Evolutionary conservation across 2,329 filamentous ascomycete species (phyloP).

Genomic region (Colletotrichum sp.): DNA sequence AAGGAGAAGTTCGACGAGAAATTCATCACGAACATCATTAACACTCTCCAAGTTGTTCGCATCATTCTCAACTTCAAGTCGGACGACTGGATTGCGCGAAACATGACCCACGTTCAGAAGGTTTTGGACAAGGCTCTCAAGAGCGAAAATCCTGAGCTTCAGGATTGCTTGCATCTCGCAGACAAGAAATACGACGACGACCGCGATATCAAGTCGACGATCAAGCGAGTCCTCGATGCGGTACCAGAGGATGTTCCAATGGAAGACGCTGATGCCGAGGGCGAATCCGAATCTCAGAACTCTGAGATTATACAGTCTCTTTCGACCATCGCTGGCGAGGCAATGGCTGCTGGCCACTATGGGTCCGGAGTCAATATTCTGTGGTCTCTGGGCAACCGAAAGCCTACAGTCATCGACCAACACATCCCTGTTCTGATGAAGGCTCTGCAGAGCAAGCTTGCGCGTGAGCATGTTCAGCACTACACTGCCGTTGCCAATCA

Average conservation of each 20-base stretch:
- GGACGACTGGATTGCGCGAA: conserved; percentile 87
- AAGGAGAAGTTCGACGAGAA: conserved; percentile 82
- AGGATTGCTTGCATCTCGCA: conserved; percentile 84
- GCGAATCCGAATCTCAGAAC: conserved; percentile 78
- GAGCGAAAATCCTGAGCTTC: conserved; percentile 88
- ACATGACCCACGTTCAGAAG: conserved; percentile 80
- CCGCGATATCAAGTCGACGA: conserved; percentile 73
- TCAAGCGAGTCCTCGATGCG: conserved; percentile 86
- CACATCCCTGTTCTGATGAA: conserved; percentile 93
- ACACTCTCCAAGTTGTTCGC: conserved; percentile 89
- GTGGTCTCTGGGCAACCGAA: conserved; percentile 88
- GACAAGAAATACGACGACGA: conserved; percentile 74
- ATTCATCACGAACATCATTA: conserved; percentile 87
- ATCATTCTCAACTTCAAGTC: conserved; percentile 87
- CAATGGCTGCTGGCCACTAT: conserved; percentile 80
- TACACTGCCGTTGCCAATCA: conserved; percentile 65
- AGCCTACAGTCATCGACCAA: conserved; percentile 85
- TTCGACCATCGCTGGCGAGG: conserved; percentile 86
- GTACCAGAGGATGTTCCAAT: conserved; percentile 81
- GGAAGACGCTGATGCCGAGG: conserved; percentile 82
- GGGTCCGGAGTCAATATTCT: conserved; percentile 90
- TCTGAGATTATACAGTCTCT: conserved; percentile 88
- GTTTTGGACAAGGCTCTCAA: conserved; percentile 88
- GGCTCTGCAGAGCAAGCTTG: conserved; percentile 87
- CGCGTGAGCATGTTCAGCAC: conserved; percentile 88